phyloP scores from a whole-genome alignment of 225 moss, liverwort and hornwort genomes.

The Pseudisothecium myosuroides region DNA sequence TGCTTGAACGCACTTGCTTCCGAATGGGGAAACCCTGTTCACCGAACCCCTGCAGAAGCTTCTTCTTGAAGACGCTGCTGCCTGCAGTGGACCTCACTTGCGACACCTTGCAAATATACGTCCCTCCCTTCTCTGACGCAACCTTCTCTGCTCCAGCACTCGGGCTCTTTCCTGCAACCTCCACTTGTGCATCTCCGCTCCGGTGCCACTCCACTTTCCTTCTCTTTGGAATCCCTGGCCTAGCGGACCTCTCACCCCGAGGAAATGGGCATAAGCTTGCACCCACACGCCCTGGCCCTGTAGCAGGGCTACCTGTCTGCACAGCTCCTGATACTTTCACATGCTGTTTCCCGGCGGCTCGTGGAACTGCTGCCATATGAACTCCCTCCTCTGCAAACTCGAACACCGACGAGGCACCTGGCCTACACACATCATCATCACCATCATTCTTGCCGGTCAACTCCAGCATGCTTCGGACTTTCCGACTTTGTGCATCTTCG shows the following conservation, averaged over 20 bases:
- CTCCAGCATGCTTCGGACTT: constrained; percentile 78
- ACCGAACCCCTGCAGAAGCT: constrained; percentile 3
- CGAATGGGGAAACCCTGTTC: constrained; percentile 7
- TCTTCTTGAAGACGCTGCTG: constrained; percentile 21
- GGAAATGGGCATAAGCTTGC: constrained; percentile 23
- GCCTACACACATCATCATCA: constrained; percentile 17
- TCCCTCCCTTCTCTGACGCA: background rate
- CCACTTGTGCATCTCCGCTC: constrained; percentile 6
- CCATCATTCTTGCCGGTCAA: constrained; percentile 49
- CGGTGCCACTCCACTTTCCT: constrained; percentile 37
- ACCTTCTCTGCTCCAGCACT: background rate
- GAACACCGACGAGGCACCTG: constrained; percentile 33
- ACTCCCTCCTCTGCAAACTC: constrained; percentile 53
- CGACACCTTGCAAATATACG: constrained; percentile 2
- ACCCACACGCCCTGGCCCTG: background rate
- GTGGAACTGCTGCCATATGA: background rate
- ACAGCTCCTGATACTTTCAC: background rate
- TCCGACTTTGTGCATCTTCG: constrained; percentile 29
- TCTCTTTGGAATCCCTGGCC: constrained; percentile 10
- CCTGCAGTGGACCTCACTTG: constrained; percentile 23
- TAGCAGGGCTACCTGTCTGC: background rate
- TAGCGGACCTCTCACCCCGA: constrained; percentile 46
- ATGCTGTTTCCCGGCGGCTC: constrained; percentile 10
- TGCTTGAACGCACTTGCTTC: constrained; percentile 43
- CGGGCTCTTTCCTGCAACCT: constrained; percentile 1